These are phyloP conservation scores for Stipa capillata DNA, from an alignment of 176 grass and related monocot genomes.

Conservation along the genomic window DNA sequence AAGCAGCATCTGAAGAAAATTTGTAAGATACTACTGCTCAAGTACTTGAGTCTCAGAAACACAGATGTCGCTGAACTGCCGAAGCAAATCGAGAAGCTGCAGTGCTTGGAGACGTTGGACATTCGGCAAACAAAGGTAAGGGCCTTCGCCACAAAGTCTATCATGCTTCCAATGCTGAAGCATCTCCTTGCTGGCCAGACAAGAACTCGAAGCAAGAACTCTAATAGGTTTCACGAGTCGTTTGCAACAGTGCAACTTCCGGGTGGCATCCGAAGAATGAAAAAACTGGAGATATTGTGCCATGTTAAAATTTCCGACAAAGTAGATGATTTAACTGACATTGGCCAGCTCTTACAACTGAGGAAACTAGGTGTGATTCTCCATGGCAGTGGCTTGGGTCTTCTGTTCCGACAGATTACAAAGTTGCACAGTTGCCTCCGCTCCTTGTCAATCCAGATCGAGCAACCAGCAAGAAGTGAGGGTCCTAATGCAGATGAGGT, in stretches of 20 bases:
- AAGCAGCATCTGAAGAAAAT: slow-evolving; percentile 4
- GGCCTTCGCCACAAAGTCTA: neutral
- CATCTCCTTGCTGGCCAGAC: slow-evolving; percentile 25
- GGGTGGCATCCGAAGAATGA: neutral
- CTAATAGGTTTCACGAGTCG: neutral
- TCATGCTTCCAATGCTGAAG: neutral
- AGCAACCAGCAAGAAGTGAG: neutral
- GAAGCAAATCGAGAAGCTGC: neutral
- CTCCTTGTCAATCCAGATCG: neutral
- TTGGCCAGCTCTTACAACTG: no score
- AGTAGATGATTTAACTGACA: neutral
- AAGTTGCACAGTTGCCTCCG: neutral
- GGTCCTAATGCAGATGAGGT: neutral
- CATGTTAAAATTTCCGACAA: neutral
- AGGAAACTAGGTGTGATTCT: neutral
- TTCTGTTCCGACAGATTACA: no score
- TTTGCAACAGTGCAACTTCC: neutral
- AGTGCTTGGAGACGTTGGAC: neutral
- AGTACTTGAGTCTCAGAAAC: slow-evolving; percentile 13
- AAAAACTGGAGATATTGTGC: neutral
- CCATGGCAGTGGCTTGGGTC: neutral
- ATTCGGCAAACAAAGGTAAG: slow-evolving; percentile 9
- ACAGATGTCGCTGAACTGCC: neutral
- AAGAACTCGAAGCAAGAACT: no score
- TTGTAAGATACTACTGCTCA: slow-evolving; percentile 15